phyloP scores from a whole-genome alignment of 1,284 basidiomycete species.

The Malassezia pachydermatis region DNA sequence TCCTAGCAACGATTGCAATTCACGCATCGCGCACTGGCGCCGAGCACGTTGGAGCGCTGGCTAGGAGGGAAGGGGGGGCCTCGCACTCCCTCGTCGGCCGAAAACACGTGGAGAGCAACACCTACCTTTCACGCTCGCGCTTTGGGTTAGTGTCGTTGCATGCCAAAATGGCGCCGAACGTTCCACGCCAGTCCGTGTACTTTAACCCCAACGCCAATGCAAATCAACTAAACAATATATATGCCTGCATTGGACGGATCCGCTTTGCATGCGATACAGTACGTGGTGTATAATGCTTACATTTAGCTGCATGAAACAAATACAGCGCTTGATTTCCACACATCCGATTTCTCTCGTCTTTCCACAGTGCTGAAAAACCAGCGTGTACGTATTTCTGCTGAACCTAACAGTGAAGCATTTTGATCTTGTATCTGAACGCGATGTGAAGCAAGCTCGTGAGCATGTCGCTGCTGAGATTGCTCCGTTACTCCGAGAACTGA shows the following conservation, averaged over 20 bases:
- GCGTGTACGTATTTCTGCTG: not conserved
- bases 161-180: slow-evolving; percentile 4
- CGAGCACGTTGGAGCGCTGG: not conserved
- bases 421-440: slow-evolving; percentile 15
- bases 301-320: slow-evolving; percentile 13
- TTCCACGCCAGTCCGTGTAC: slow-evolving; percentile 15
- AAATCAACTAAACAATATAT: slow-evolving; percentile 10
- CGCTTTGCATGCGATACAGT: slow-evolving; percentile 7
- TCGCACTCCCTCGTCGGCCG: no score
- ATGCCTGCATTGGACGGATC: not conserved
- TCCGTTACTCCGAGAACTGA: slow-evolving; percentile 15
- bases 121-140: not conserved
- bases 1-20: not conserved
- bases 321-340: not conserved
- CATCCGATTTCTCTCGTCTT: slow-evolving; percentile 10
- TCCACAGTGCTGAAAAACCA: slow-evolving; percentile 7
- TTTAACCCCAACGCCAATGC: slow-evolving; percentile 9
- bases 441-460: slow-evolving; percentile 13
- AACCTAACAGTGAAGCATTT: slow-evolving; percentile 12
- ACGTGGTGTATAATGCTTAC: not conserved
- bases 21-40: not conserved
- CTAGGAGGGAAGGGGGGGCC: not conserved
- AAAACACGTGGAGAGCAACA: no score
- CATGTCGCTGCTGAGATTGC: slow-evolving; percentile 17
- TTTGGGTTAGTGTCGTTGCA: not conserved